A percentile compares a stretch with the other conserved stretches of the same genome.
Evolutionary conservation across 495 filamentous ascomycete genomes (phyloP).

Genomic region (Aspergillus egyptiacus): DNA sequence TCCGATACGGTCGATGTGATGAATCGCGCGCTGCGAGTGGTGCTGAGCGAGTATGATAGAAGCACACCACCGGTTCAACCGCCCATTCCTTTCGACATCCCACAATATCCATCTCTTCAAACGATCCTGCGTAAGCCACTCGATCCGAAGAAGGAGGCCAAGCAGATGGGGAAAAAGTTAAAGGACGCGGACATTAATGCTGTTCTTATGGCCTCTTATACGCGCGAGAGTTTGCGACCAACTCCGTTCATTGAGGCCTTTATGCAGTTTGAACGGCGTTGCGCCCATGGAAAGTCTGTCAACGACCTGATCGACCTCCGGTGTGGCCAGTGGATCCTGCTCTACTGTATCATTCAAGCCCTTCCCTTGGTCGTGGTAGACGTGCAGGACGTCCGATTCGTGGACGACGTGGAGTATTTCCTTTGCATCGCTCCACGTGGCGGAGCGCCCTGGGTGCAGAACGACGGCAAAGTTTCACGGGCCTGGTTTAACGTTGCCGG

Average conservation of each 20-base stretch:
- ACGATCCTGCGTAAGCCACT: slow-evolving; percentile 53
- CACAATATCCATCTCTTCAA: slow-evolving; percentile 65
- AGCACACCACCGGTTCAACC: slow-evolving; percentile 83
- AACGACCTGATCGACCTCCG: slow-evolving; percentile 72
- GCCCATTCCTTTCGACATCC: slow-evolving; percentile 86
- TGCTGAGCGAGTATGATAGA: slow-evolving; percentile 81
- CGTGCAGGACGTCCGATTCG: slow-evolving; percentile 69
- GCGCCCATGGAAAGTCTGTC: slow-evolving; percentile 61
- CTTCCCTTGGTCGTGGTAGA: slow-evolving; percentile 87
- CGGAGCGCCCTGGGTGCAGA: slow-evolving; percentile 78
- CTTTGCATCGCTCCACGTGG: slow-evolving; percentile 85
- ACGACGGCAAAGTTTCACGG: slow-evolving; percentile 56
- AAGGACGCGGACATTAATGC: slow-evolving; percentile 70
- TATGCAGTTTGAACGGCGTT: slow-evolving; percentile 74
- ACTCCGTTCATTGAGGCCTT: slow-evolving; percentile 72
- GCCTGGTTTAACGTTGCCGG: slow-evolving; percentile 78
- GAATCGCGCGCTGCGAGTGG: slow-evolving; percentile 56
- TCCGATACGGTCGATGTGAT: slow-evolving; percentile 41
- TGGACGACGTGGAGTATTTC: slow-evolving; percentile 88
- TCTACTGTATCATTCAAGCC: slow-evolving; percentile 85
- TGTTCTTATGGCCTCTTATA: slow-evolving; percentile 69
- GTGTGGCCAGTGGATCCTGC: slow-evolving; percentile 87
- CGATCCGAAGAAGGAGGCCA: slow-evolving; percentile 62
- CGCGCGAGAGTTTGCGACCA: slow-evolving; percentile 58
- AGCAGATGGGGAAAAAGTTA: slow-evolving; percentile 60